These are phyloP conservation scores for Westerdykella ornata DNA, from an alignment of 2,329 filamentous ascomycete species.

Conservation along the genomic window DNA sequence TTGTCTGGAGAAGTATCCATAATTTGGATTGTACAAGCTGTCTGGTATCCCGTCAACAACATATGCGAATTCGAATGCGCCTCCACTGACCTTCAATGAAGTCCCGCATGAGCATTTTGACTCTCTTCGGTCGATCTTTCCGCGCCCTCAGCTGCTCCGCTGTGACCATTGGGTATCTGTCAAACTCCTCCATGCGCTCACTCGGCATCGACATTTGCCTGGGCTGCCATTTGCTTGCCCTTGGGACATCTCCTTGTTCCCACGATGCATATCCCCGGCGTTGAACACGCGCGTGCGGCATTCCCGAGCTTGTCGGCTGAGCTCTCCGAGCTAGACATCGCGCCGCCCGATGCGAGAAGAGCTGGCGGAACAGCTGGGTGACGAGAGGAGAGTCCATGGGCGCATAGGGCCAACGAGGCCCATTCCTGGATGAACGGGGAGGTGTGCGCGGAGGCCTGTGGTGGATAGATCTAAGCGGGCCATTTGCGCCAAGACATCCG, in stretches of 20 bases:
- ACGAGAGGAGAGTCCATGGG: slow-evolving; percentile 77
- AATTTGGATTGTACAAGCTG: slow-evolving; percentile 87
- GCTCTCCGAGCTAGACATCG: slow-evolving; percentile 45
- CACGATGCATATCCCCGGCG: slow-evolving; percentile 28
- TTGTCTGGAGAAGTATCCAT: slow-evolving; percentile 94
- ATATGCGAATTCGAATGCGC: not conserved
- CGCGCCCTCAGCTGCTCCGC: slow-evolving; percentile 67
- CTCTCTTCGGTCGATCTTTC: slow-evolving; percentile 70
- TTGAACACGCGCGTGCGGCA: slow-evolving; percentile 23
- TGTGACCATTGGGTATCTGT: slow-evolving; percentile 76
- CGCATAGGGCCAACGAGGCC: slow-evolving; percentile 9
- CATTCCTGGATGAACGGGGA: slow-evolving; percentile 7
- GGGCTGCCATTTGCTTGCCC: slow-evolving; percentile 79
- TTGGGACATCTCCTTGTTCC: slow-evolving; percentile 36
- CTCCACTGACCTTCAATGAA: slow-evolving; percentile 77
- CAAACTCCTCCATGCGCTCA: slow-evolving; percentile 75
- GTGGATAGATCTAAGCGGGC: slow-evolving; percentile 11
- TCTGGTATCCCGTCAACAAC: slow-evolving; percentile 48
- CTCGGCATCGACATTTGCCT: slow-evolving; percentile 65
- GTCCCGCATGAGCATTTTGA: slow-evolving; percentile 96
- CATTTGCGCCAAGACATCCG: slow-evolving; percentile 22
- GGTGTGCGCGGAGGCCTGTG: slow-evolving; percentile 18
- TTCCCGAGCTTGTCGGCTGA: slow-evolving; percentile 35
- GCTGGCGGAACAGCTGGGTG: slow-evolving; percentile 72
- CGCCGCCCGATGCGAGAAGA: slow-evolving; percentile 68